Conservation (phyloP, 495 filamentous ascomycete species). For the Opeltia flavorubescens region DNA sequence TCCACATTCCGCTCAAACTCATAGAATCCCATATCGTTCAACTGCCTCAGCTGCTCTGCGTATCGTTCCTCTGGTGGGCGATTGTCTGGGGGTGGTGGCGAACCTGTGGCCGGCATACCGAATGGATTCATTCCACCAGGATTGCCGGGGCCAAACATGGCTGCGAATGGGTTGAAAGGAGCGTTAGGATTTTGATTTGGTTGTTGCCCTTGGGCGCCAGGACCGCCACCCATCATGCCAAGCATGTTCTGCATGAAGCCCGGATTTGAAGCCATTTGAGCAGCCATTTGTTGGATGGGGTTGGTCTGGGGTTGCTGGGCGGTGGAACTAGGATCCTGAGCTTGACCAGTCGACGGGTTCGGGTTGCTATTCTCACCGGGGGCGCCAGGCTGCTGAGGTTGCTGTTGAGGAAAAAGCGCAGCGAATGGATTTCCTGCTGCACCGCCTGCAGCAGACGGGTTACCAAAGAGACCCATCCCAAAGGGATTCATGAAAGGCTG, state of each 20-base stretch:
- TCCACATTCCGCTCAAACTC: constrained; percentile 90
- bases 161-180: constrained; percentile 19
- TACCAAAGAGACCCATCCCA: constrained; percentile 17
- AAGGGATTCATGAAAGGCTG: constrained; percentile 18
- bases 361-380: constrained; percentile 13
- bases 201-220: constrained; percentile 19
- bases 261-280: constrained; percentile 36
- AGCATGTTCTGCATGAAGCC: constrained; percentile 33
- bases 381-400: constrained; percentile 8
- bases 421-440: constrained; percentile 58
- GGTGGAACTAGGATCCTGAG: background rate
- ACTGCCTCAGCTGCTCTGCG: constrained; percentile 73
- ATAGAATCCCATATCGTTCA: constrained; percentile 99
- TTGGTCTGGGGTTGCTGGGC: constrained; percentile 19
- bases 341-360: constrained; percentile 10
- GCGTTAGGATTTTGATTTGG: constrained; percentile 20
- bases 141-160: constrained; percentile 28
- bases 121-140: constrained; percentile 14
- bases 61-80: constrained; percentile 90
- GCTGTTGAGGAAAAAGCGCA: constrained; percentile 37
- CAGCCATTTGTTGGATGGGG: constrained; percentile 30
- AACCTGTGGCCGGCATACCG: constrained; percentile 1
- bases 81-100: constrained; percentile 53
- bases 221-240: constrained; percentile 28
- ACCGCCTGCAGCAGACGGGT: constrained; percentile 23